Evolutionary conservation across 2,329 filamentous ascomycete species (phyloP), one percentile per base, ranked within the genome.

Genomic region (Colletotrichum brevisporum): DNA sequence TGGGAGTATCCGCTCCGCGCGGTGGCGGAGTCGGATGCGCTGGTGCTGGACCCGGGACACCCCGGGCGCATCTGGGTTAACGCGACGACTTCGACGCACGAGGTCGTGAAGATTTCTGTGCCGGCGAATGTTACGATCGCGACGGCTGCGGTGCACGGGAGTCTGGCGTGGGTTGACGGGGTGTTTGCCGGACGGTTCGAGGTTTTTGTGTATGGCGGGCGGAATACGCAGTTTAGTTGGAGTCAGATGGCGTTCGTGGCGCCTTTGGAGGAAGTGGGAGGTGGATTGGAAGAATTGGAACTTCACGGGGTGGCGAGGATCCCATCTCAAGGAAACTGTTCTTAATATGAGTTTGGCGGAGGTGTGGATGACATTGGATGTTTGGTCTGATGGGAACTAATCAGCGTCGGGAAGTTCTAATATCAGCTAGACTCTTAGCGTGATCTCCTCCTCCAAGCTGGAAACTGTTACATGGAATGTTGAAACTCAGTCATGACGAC

Each of bases 181-280:
- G 54, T 71, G 0, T 86, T 88, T 54, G 79, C 71, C 1, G 86
- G 86, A 0, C 75, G 86, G 10, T 88, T 88, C 60, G 86, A 88
- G 70, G 85, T 87, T 0, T 86, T 85, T 67, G 82, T 88, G 1
- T 88, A 81, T 71, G 86, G 86, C 0, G 86, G 86, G 2, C 79
- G 78, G 39, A 88, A 88, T 64, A 82, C 79, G 8, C 67, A 82
- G 55, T 84, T 86, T 54, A 86, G 84, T 39, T 88, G 85, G 86
- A 86, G 82, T 69, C 85, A 87, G 74, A 88, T 88, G 85, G 85
- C 86, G 1, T 83, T 88, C 72, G 86, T 87, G 13, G 85, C 85
- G 9, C 85, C 85, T 0, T 64, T 87, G 45, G 78, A 84, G 8
- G 27, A 56, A 5, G 36, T 59, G 1, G 60, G 53, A 1, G 10